phyloP scores from a whole-genome alignment of 2,329 filamentous ascomycete species.

The Trichoderma sp. region DNA sequence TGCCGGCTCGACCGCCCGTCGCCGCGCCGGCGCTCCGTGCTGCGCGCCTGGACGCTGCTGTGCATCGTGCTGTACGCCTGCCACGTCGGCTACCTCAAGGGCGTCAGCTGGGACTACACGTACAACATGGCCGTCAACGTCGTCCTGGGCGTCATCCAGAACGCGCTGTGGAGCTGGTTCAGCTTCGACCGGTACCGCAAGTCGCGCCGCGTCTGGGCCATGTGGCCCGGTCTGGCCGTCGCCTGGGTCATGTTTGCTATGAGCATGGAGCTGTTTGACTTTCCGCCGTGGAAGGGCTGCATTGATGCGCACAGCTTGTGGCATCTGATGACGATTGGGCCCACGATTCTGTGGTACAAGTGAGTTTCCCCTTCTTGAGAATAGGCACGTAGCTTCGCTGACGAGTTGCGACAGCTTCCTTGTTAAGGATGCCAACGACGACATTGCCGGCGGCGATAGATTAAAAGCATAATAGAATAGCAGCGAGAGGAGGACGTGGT shows the following conservation, averaged over 20 bases:
- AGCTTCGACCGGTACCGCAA: slow-evolving; percentile 73
- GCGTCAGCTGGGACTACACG: slow-evolving; percentile 89
- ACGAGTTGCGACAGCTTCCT: slow-evolving; percentile 66
- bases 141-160: slow-evolving; percentile 75
- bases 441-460: slow-evolving; percentile 68
- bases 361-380: slow-evolving; percentile 53
- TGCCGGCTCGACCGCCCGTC: slow-evolving; percentile 72
- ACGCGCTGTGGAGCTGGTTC: slow-evolving; percentile 84
- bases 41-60: slow-evolving; percentile 73
- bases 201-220: slow-evolving; percentile 74
- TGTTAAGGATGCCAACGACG: slow-evolving; percentile 80
- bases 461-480: slow-evolving; percentile 60
- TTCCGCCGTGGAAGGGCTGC: slow-evolving; percentile 78
- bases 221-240: slow-evolving; percentile 88
- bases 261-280: slow-evolving; percentile 94
- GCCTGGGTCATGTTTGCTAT: slow-evolving; percentile 91
- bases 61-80: slow-evolving; percentile 71
- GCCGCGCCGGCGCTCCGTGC: slow-evolving; percentile 50
- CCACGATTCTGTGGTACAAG: slow-evolving; percentile 92
- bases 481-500: background rate
- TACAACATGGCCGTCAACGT: slow-evolving; percentile 99
- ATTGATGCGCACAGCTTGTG: slow-evolving; percentile 94
- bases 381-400: background rate
- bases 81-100: slow-evolving; percentile 82
- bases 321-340: slow-evolving; percentile 90